A percentile compares a stretch with the other conserved stretches of the same genome.
Evolutionary conservation across 306 rosid genomes (phyloP).

Genomic region (Quillaja saponaria): DNA sequence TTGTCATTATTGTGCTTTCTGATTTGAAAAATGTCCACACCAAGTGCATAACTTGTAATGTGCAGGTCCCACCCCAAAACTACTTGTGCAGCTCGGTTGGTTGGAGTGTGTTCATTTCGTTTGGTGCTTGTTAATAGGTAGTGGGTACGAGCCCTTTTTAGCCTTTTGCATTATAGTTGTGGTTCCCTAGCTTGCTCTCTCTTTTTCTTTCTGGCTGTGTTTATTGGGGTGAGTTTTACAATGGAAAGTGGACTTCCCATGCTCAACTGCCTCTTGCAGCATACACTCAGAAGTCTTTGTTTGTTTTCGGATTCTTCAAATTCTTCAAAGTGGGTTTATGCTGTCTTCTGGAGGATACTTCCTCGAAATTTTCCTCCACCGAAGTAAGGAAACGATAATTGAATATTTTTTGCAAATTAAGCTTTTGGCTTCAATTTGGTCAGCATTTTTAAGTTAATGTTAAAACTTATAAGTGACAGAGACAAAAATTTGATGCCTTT

Average conservation of each 20-base stretch:
- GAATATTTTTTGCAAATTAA: slow-evolving; percentile 20
- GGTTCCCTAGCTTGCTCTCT: slow-evolving; percentile 21
- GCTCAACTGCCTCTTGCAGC: slow-evolving; percentile 76
- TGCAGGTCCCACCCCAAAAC: slow-evolving; percentile 53
- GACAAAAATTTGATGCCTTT: too few relatives aligned
- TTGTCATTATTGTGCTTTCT: slow-evolving; percentile 21
- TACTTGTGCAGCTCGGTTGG: slow-evolving; percentile 36
- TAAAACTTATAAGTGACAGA: too few relatives aligned
- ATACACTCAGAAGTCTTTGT: slow-evolving; percentile 66
- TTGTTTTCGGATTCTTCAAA: slow-evolving; percentile 50
- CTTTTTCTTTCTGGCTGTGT: slow-evolving; percentile 4
- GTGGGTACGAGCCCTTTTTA: slow-evolving; percentile 25
- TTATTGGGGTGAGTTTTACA: slow-evolving; percentile 4
- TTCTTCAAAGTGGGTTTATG: slow-evolving; percentile 87
- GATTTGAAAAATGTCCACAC: slow-evolving; percentile 24
- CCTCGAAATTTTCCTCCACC: slow-evolving; percentile 95
- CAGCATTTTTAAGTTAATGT: too few relatives aligned
- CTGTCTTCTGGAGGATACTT: slow-evolving; percentile 81
- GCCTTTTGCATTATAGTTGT: slow-evolving; percentile 34
- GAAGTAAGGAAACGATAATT: slow-evolving; percentile 43
- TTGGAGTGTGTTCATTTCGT: slow-evolving; percentile 40
- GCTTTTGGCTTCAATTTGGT: too few relatives aligned
- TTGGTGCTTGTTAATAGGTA: slow-evolving; percentile 44
- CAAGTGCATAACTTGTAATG: slow-evolving; percentile 26
- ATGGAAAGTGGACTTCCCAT: slow-evolving; percentile 80